Conservation (phyloP, 371 early-diverging fungal genomes). For the Mortierella sp. region DNA sequence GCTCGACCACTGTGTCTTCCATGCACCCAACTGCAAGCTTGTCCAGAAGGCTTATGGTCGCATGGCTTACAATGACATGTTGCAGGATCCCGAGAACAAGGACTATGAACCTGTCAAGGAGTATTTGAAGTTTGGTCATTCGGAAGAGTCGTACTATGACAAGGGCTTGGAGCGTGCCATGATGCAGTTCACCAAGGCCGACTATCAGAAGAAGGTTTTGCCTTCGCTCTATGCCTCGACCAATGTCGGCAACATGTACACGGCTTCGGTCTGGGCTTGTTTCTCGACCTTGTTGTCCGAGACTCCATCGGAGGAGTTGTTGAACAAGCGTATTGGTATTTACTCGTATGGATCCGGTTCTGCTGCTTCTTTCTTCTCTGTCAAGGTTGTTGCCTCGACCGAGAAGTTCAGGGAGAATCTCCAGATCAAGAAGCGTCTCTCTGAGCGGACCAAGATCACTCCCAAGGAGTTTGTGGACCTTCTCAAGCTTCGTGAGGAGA, state of each 20-base stretch:
- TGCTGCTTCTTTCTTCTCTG: slow-evolving; percentile 93
- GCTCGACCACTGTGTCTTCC: slow-evolving; percentile 91
- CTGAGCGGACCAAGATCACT: slow-evolving; percentile 75
- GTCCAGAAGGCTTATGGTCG: slow-evolving; percentile 96
- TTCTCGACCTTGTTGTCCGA: slow-evolving; percentile 87
- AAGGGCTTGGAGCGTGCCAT: slow-evolving; percentile 93
- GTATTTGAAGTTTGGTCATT: slow-evolving; percentile 48
- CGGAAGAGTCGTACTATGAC: slow-evolving; percentile 83
- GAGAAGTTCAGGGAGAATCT: slow-evolving; percentile 69
- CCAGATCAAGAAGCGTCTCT: slow-evolving; percentile 77
- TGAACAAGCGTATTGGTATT: slow-evolving; percentile 86
- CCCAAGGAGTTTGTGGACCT: slow-evolving; percentile 84
- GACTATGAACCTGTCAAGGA: slow-evolving; percentile 70
- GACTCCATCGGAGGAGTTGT: slow-evolving; percentile 72
- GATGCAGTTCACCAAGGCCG: slow-evolving; percentile 78
- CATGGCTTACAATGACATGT: slow-evolving; percentile 85
- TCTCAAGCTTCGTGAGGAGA: slow-evolving; percentile 90
- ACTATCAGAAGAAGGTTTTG: slow-evolving; percentile 79
- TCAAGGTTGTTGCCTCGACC: slow-evolving; percentile 79
- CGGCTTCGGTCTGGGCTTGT: slow-evolving; percentile 92
- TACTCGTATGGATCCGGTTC: slow-evolving; percentile 99
- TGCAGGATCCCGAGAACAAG: slow-evolving; percentile 77
- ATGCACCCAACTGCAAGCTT: slow-evolving; percentile 97
- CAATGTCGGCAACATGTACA: slow-evolving; percentile 98
- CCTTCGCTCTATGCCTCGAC: slow-evolving; percentile 87